These are phyloP conservation scores for Phanerochaete sordida DNA, from an alignment of 768 basidiomycete genomes.

Conservation along the genomic window DNA sequence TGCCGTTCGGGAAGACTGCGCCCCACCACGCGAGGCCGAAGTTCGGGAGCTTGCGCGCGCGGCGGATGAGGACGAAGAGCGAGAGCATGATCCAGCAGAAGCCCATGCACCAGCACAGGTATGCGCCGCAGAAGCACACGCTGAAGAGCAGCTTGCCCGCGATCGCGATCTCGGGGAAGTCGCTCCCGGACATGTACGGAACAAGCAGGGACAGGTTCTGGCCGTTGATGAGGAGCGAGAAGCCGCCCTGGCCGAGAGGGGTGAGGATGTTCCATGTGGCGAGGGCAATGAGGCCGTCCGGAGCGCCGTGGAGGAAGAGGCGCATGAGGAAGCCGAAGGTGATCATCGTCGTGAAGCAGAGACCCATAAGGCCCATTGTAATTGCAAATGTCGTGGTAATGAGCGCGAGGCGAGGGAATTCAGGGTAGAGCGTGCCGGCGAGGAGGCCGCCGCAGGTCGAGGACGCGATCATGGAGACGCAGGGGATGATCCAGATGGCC, in stretches of 20 bases:
- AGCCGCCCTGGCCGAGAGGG: conserved; percentile 52
- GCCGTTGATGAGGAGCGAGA: conserved; percentile 39
- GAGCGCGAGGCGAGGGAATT: conserved; percentile 34
- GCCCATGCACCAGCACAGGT: conserved; percentile 35
- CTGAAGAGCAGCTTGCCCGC: conserved; percentile 41
- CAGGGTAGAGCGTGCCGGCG: conserved; percentile 32
- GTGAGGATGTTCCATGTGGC: conserved; percentile 48
- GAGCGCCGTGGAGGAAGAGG: conserved; percentile 37
- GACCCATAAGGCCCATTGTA: conserved; percentile 41
- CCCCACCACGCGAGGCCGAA: conserved; percentile 9
- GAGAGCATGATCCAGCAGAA: conserved; percentile 40
- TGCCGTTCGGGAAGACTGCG: conserved; percentile 17
- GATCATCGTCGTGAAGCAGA: conserved; percentile 45
- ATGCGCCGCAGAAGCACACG: conserved; percentile 43
- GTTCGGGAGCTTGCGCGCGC: conserved; percentile 25
- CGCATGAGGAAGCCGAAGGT: conserved; percentile 44
- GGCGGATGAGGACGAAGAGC: conserved; percentile 33
- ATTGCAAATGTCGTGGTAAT: conserved; percentile 43
- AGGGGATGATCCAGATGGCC: conserved; percentile 47
- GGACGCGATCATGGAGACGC: conserved; percentile 51
- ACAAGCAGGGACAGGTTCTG: conserved; percentile 32
- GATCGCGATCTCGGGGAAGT: conserved; percentile 30
- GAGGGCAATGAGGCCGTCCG: conserved; percentile 35
- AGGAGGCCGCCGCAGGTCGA: conserved; percentile 48
- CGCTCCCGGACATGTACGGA: conserved; percentile 25